Evolutionary conservation across 1,139 yeast genomes (phyloP).

Genomic region (Lodderomyces orthopsilosis): DNA sequence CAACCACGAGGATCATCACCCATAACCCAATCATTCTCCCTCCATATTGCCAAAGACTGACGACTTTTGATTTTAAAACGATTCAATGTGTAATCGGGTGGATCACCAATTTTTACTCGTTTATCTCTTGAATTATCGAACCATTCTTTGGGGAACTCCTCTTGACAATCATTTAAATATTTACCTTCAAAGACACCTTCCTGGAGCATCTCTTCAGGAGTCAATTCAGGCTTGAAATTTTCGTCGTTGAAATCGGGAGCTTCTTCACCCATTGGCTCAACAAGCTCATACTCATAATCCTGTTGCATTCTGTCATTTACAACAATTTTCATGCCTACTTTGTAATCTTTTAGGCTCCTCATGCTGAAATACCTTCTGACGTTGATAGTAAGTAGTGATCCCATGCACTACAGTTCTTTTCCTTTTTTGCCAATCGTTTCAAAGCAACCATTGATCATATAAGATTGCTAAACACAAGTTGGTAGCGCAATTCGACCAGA

Average conservation of each 20-base stretch:
- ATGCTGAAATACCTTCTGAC: constrained; percentile 1
- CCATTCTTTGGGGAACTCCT: constrained; percentile 8
- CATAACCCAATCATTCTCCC: constrained; percentile 5
- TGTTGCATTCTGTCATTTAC: constrained; percentile 8
- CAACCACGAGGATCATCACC: constrained; percentile 9
- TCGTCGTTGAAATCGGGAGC: constrained; percentile 5
- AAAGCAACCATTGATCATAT: neutral
- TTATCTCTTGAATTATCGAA: constrained; percentile 4
- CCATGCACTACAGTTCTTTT: neutral
- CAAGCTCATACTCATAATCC: constrained; percentile 4
- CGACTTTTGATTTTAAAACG: constrained; percentile 7
- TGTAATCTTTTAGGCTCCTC: constrained; percentile 6
- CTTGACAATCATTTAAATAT: constrained; percentile 6
- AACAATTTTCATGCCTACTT: constrained; percentile 4
- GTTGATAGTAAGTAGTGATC: neutral
- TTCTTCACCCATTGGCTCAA: constrained; percentile 4
- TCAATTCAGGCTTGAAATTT: neutral
- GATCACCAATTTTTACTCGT: constrained; percentile 2
- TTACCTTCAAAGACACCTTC: constrained; percentile 8
- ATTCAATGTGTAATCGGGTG: constrained; percentile 5
- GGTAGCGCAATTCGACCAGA: no score
- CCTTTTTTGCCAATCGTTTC: neutral
- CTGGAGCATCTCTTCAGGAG: constrained; percentile 1
- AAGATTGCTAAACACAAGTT: no score
- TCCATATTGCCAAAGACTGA: constrained; percentile 5